Base-by-base conservation (phyloP, 1,139 yeast genomes). In the Pichia sp. region DNA sequence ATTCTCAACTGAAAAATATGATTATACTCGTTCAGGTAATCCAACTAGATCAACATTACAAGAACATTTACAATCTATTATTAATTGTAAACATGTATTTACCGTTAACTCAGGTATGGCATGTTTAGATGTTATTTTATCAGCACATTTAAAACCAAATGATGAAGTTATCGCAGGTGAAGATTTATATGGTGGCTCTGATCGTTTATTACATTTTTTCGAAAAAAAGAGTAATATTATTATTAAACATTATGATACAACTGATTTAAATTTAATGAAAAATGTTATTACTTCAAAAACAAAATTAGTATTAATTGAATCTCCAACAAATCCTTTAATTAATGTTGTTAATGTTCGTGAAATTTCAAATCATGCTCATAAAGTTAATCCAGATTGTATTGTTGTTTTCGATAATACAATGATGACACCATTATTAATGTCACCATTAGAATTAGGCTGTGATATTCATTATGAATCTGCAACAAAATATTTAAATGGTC, bases 101-200 rank as follows among this genome's bases (percentile, higher is more conserved):
- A 95, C 95, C 4, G 95, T 89, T 11, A 80, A 90, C 33, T 80
- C 90, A 45, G 97, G 97, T 29, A 89, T 89, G 97, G 85, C 95
- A 8, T 89, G 95, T 49, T 71, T 87, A 52, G 96, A 89, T 61
- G 92, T 87, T 29, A 83, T 89, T 46, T 76, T 85, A 34, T 73
- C 90, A 45, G 67, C 85, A 50, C 37, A 40, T 12, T 73, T 87
- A 57, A 69, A 71, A 51, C 85, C 92, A 8, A 87, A 94, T 30
- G 92, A 85, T 62, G 84, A 84, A 63, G 89, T 89, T 32, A 77
- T 89, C 54, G 95, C 96, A 6, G 97, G 97, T 43, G 94, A 86
- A 60, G 97, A 89, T 61, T 73, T 89, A 55, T 89, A 89, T 62
- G 97, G 97, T 43, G 97, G 97, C 30, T 83, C 96, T 37, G 86